Percentiles rank a stretch among this genome's conserved stretches.
Evolutionary conservation across 331 rosid species (phyloP).

Genomic region (Pyracantha coccinea): DNA sequence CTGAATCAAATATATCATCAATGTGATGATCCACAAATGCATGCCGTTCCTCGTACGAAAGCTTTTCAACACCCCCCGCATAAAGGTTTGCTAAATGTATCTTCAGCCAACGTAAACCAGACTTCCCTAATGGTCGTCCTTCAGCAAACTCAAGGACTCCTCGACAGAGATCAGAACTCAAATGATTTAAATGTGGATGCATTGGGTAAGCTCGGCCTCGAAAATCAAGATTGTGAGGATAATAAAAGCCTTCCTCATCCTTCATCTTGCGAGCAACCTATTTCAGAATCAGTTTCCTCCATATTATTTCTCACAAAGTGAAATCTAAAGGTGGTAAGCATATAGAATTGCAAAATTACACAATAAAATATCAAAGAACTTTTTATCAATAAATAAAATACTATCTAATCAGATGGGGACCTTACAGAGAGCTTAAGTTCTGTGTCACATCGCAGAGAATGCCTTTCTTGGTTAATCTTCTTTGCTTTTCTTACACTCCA

Average conservation of each 20-base stretch:
- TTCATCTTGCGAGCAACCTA: slow-evolving; percentile 84
- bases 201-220: slow-evolving; percentile 93
- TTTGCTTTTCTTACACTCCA: slow-evolving; percentile 63
- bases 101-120: slow-evolving; percentile 75
- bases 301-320: slow-evolving; percentile 10
- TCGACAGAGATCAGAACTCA: slow-evolving; percentile 87
- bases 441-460: slow-evolving; percentile 76
- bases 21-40: slow-evolving; percentile 69
- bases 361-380: too few species aligned
- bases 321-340: neutral
- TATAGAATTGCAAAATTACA: neutral
- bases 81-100: slow-evolving; percentile 73
- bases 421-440: slow-evolving; percentile 91
- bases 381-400: neutral
- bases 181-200: slow-evolving; percentile 89
- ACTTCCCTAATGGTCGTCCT: slow-evolving; percentile 70
- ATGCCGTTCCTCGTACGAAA: slow-evolving; percentile 61
- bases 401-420: slow-evolving; percentile 14
- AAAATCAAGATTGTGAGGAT: slow-evolving; percentile 89
- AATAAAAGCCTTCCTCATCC: slow-evolving; percentile 81
- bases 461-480: slow-evolving; percentile 76
- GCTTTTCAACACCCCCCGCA: slow-evolving; percentile 72
- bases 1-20: slow-evolving; percentile 69
- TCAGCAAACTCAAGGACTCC: slow-evolving; percentile 83
- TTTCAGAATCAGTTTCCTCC: slow-evolving; percentile 16